Percentiles rank a stretch among this genome's conserved stretches.
Evolutionary conservation across 78 protist genomes (phyloP).

Genomic region (Tieghemostelium lacteum): DNA sequence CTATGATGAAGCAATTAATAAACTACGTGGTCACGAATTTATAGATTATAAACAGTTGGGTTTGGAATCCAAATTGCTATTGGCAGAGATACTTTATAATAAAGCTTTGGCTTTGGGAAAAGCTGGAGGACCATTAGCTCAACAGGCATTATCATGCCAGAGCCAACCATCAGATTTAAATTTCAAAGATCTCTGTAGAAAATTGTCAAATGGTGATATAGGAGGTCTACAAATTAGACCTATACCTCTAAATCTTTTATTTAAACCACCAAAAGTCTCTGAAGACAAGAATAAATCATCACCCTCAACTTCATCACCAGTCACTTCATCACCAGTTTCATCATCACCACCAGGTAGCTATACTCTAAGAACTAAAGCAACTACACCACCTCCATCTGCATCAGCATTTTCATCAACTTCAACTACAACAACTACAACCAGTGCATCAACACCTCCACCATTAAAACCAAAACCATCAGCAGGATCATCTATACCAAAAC

Average conservation of each 20-base stretch:
- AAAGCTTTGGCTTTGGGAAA: slow-evolving; percentile 52
- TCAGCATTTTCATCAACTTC: slow-evolving; percentile 18
- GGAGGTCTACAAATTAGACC: not conserved
- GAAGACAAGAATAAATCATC: slow-evolving; percentile 15
- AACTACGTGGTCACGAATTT: slow-evolving; percentile 66
- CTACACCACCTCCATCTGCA: not conserved
- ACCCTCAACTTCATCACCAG: not conserved
- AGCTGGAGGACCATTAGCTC: slow-evolving; percentile 44
- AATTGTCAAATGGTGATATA: not conserved
- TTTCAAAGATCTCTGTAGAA: slow-evolving; percentile 2
- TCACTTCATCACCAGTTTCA: not conserved
- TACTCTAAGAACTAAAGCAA: not conserved
- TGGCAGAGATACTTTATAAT: slow-evolving; percentile 58
- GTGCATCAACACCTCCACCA: no score
- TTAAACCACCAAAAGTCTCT: slow-evolving; percentile 47
- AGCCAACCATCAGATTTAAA: not conserved
- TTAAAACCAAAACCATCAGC: not conserved
- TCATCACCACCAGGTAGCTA: not conserved
- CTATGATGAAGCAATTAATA: slow-evolving; percentile 34
- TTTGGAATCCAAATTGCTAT: slow-evolving; percentile 27
- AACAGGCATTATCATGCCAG: slow-evolving; percentile 23
- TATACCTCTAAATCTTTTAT: slow-evolving; percentile 21
- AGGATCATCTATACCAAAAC: slow-evolving; percentile 20
- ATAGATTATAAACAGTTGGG: slow-evolving; percentile 84
- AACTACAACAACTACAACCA: slow-evolving; percentile 2